Percentiles rank a stretch among this genome's conserved stretches.
phyloP scores from a whole-genome alignment of 306 rosid species.

The Vigna angularis region DNA sequence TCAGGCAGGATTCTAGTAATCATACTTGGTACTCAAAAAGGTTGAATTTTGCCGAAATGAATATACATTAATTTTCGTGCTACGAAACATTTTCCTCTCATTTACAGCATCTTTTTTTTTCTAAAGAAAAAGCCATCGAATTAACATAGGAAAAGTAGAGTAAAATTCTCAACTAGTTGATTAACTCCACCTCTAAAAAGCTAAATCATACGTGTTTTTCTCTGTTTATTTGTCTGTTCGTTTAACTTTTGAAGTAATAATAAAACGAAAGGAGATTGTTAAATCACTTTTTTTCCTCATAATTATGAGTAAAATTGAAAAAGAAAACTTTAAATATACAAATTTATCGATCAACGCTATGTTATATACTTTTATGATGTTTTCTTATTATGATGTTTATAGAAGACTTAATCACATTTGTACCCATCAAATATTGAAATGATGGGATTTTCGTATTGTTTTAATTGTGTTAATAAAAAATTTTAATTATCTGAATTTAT shows the following conservation, averaged over 20 bases:
- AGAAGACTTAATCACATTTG: too few species aligned
- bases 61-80: slow-evolving; percentile 1
- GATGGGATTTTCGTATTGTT: too few species aligned
- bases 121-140: not conserved
- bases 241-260: not conserved
- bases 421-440: too few species aligned
- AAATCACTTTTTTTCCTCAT: too few species aligned
- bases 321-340: too few species aligned
- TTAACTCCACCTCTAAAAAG: not conserved
- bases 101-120: not conserved
- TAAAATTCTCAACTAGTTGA: not conserved
- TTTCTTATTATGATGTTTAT: not conserved
- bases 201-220: not conserved
- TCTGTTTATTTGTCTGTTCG: not conserved
- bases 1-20: not conserved
- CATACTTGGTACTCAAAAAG: not conserved
- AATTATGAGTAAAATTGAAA: too few species aligned
- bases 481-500: too few species aligned
- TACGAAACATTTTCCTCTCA: not conserved
- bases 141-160: not conserved
- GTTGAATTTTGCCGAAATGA: not conserved
- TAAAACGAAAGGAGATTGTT: not conserved
- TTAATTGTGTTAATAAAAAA: too few species aligned
- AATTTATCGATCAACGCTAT: too few species aligned
- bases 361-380: not conserved